Base-by-base conservation (phyloP, 2,329 filamentous ascomycete species). In the Calycina marina region DNA sequence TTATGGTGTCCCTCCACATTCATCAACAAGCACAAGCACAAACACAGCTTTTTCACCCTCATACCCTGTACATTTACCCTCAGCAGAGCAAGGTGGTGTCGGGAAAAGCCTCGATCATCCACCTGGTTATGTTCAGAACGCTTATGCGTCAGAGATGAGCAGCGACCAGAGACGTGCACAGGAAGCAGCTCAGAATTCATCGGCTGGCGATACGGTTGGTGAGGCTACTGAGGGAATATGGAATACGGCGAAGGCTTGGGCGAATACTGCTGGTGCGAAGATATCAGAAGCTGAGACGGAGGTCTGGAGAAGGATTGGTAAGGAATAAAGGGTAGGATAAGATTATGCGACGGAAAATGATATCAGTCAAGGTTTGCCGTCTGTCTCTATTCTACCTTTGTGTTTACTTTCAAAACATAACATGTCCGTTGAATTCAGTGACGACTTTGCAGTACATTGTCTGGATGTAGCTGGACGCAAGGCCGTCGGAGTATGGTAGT, bases 231-330 rank as follows among this genome's bases (percentile, higher is more conserved):
- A 63, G n/a, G 50, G 54, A 14, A 54, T 72, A 4, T 72, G 67
- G 67, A 60, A 59, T 34, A 54, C 63, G 28, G 69, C 69, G 8
- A 71, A 67, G 58, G 72, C 68, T 50, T 63, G 67, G 59, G 68
- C 65, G 28, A 56, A 61, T 37, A 62, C 61, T 18, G 71, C 70
- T 5, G 70, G 71, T 31, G 63, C 65, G 39, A 69, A 63, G 48
- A 52, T 77, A 16, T 65, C 62, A 6, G 66, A 63, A 10, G 69
- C 68, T 10, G 72, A 77, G 56, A 58, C 56, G 31, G 69, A 74
- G 52, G 63, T 77, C 14, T 77, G 72, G 72, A 66, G 63, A 53
- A 65, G 62, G 47, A 69, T 76, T 48, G 75, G 71, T 54, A 72
- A 69, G 34, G 34, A 47, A 38, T 43, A 38, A 39, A 32, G n/a